phyloP scores from a whole-genome alignment of 768 basidiomycete species.

The Paxillus involutus region DNA sequence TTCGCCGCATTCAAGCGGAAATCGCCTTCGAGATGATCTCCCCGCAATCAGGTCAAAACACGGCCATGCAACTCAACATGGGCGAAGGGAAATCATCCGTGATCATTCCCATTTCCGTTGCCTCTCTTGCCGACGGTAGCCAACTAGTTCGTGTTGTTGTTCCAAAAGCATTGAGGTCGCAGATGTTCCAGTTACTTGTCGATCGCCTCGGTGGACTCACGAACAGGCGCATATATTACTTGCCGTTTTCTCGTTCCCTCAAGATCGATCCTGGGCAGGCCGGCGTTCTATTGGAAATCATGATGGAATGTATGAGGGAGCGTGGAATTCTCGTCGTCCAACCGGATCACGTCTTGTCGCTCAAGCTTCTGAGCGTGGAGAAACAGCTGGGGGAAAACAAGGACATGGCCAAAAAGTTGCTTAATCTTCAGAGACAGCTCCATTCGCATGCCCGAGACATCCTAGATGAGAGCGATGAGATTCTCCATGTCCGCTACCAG shows the following conservation, averaged over 20 bases:
- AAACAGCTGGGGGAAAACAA: constrained; percentile 10
- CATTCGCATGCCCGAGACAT: constrained; percentile 18
- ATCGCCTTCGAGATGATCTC: constrained; percentile 34
- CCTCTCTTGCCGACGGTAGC: constrained; percentile 26
- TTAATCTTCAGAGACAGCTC: constrained; percentile 19
- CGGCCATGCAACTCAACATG: constrained; percentile 53
- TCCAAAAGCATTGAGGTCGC: constrained; percentile 30
- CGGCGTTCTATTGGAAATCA: constrained; percentile 1
- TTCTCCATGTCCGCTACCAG: constrained; percentile 47
- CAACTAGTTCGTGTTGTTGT: constrained; percentile 32
- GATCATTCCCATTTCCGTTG: constrained; percentile 32
- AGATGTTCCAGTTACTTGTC: constrained; percentile 34
- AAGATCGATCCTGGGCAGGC: constrained; percentile 20
- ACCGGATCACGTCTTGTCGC: constrained; percentile 52
- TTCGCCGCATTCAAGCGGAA: constrained; percentile 26
- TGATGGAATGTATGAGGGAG: constrained; percentile 32
- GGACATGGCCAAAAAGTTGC: constrained; percentile 15
- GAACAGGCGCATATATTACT: constrained; percentile 32
- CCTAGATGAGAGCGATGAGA: constrained; percentile 31
- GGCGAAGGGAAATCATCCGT: constrained; percentile 52
- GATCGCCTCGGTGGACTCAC: constrained; percentile 30
- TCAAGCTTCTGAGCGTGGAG: constrained; percentile 37
- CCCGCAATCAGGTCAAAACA: constrained; percentile 30
- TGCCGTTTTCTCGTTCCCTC: constrained; percentile 33
- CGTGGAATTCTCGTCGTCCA: constrained; percentile 45